A percentile compares a stretch with the other conserved stretches of the same genome.
phyloP scores from a whole-genome alignment of 805 yeast species.

The Yamadazyma kitorensis region DNA sequence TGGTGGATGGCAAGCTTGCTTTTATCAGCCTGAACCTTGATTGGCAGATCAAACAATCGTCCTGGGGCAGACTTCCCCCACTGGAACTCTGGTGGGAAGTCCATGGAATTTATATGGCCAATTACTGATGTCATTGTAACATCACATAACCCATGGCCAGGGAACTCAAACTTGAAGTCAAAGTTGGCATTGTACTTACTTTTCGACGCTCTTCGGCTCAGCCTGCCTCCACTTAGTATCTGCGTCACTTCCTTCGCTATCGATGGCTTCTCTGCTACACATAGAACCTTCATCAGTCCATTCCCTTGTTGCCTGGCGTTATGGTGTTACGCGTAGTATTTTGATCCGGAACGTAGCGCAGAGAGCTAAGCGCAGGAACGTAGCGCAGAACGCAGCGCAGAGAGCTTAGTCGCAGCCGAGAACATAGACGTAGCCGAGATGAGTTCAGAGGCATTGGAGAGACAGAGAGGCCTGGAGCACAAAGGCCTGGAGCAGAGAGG shows the following conservation, averaged over 20 bases:
- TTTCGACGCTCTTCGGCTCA: constrained; percentile 44
- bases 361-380: too few species aligned
- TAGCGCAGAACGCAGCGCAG: too few species aligned
- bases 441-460: too few species aligned
- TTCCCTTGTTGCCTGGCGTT: not conserved
- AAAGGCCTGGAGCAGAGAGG: not conserved
- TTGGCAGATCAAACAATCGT: constrained; percentile 68
- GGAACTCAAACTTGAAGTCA: constrained; percentile 69
- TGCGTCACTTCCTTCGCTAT: constrained; percentile 82
- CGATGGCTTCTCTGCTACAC: constrained; percentile 97
- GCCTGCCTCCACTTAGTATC: constrained; percentile 72
- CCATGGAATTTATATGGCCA: constrained; percentile 76
- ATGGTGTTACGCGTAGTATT: too few species aligned
- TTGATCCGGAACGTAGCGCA: too few species aligned
- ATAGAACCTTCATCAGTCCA: constrained; percentile 63
- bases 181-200: constrained; percentile 74
- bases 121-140: constrained; percentile 90
- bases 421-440: too few species aligned
- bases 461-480: not conserved
- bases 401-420: too few species aligned
- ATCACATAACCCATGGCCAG: constrained; percentile 57
- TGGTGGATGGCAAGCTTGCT: constrained; percentile 10
- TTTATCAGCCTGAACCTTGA: constrained; percentile 34
- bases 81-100: constrained; percentile 58
- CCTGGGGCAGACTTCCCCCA: constrained; percentile 70